Base-by-base conservation (phyloP, 805 yeast species). In the Yamadazyma insecticola region DNA sequence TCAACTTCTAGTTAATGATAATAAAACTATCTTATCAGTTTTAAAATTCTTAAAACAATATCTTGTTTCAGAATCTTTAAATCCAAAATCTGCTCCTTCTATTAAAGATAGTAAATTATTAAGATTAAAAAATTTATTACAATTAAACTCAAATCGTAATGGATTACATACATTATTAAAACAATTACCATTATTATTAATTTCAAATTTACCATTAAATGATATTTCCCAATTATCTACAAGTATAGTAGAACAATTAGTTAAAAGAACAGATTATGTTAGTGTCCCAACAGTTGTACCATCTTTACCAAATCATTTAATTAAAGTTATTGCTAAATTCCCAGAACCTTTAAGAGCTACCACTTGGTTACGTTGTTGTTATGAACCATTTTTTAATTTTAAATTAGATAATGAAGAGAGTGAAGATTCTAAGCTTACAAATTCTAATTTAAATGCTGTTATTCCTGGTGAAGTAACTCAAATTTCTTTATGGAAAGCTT, bases 401-500 rank as follows among this genome's bases (percentile, higher is more conserved):
- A 32, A 32, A 12, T 31, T 28, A 7, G 39, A 30, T 8, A 45
- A 37, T 24, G 33, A 36, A 24, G 14, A 5, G 5, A 20, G 10
- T 6, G 22, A 6, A 7, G 23, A 11, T 11, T 12, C 21, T 4
- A 77, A 71, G 6, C 26, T 28, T 5, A 10, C 16, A 5, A 8
- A 17, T 3, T 14, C n/a, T 3, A 27, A 35, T 20, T 16, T 29
- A 13, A 27, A 48, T 5, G 57, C 52, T 12, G 50, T 46, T 19
- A 33, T 50, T 11, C 57, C 64, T 1, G 87, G 90, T 4, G 96
- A 88, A 50, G 96, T 89, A 8, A 88, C 97, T 1, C 98, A 92
- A 60, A 89, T 92, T 16, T 83, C 94, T 13, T 70, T 92, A 26
- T 92, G 98, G 98, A 86, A 88, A 55, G 78, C 95, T 1, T 92